phyloP scores from a whole-genome alignment of 1,139 yeast genomes.

The Debaryomyces sp. region DNA sequence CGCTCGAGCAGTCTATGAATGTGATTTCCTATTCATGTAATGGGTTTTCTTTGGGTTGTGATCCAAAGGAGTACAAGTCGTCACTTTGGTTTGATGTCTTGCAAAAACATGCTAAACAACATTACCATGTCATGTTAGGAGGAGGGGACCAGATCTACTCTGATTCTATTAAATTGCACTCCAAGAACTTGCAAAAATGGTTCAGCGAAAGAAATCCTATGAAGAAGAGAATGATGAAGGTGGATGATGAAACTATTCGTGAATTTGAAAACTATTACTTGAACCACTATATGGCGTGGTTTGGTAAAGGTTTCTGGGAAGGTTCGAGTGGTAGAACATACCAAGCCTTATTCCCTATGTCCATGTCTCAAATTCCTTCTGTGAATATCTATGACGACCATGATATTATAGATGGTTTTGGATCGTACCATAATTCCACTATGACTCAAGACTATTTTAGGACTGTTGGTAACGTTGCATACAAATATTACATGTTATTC shows the following conservation, averaged over 20 bases:
- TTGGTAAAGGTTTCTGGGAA: constrained; percentile 83
- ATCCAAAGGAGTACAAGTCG: constrained; percentile 66
- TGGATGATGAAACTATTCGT: constrained; percentile 47
- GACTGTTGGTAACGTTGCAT: constrained; percentile 76
- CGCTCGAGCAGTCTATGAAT: constrained; percentile 67
- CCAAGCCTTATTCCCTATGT: constrained; percentile 69
- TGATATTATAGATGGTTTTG: constrained; percentile 94
- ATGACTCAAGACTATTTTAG: constrained; percentile 71
- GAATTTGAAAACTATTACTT: constrained; percentile 71
- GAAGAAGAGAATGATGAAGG: constrained; percentile 43
- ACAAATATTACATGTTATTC: constrained; percentile 84
- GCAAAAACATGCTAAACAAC: constrained; percentile 58
- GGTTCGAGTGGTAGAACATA: constrained; percentile 67
- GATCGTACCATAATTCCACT: constrained; percentile 76
- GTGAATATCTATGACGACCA: constrained; percentile 88
- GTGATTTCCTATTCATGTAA: constrained; percentile 84
- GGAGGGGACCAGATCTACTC: constrained; percentile 97
- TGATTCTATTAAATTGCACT: constrained; percentile 71
- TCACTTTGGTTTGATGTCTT: constrained; percentile 87
- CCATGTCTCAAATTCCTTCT: constrained; percentile 81
- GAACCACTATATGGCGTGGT: constrained; percentile 80
- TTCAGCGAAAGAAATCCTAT: constrained; percentile 50
- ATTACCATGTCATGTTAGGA: constrained; percentile 93
- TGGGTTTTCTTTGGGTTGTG: constrained; percentile 83
- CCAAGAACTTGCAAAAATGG: constrained; percentile 65